A percentile compares a stretch with the other conserved stretches of the same genome.
phyloP scores from a whole-genome alignment of 441 rosid species.

The Croton setiger region DNA sequence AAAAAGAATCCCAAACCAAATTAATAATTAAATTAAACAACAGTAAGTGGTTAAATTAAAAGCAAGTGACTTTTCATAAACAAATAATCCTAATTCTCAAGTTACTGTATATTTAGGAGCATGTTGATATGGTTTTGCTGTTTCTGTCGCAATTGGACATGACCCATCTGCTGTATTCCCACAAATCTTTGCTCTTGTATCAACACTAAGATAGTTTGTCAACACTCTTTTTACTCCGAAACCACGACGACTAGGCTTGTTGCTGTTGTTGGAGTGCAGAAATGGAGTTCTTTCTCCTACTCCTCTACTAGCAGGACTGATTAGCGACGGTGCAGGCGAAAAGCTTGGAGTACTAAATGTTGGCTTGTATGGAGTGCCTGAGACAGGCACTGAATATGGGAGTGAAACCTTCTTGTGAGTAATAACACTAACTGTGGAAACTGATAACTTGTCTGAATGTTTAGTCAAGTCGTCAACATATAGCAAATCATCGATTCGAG shows the following conservation, averaged over 20 bases:
- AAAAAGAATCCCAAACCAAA: not conserved
- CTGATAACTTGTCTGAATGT: conserved; percentile 53
- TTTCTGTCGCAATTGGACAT: conserved; percentile 30
- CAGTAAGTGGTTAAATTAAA: conserved; percentile 6
- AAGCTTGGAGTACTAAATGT: conserved; percentile 65
- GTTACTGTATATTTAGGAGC: conserved; percentile 33
- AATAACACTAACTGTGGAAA: conserved; percentile 43
- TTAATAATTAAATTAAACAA: conserved; percentile 1
- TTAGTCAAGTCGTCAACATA: conserved; percentile 82
- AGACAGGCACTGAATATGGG: conserved; percentile 48
- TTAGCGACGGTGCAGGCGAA: conserved; percentile 50
- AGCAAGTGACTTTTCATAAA: conserved; percentile 10
- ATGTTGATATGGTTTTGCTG: conserved; percentile 1
- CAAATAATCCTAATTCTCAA: conserved; percentile 18
- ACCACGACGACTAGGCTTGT: conserved; percentile 57
- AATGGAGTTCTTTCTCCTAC: conserved; percentile 58
- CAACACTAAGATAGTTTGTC: conserved; percentile 64
- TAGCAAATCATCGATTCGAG: conserved; percentile 86
- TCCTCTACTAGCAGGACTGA: conserved; percentile 53
- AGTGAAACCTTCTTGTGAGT: conserved; percentile 46
- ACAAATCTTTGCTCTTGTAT: conserved; percentile 51
- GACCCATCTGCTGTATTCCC: conserved; percentile 40
- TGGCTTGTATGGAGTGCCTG: conserved; percentile 52
- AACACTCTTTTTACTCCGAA: conserved; percentile 72
- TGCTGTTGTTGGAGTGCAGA: conserved; percentile 33